Evolutionary conservation across 1,284 basidiomycete species (phyloP).

Genomic region (Megacollybia platyphylla): DNA sequence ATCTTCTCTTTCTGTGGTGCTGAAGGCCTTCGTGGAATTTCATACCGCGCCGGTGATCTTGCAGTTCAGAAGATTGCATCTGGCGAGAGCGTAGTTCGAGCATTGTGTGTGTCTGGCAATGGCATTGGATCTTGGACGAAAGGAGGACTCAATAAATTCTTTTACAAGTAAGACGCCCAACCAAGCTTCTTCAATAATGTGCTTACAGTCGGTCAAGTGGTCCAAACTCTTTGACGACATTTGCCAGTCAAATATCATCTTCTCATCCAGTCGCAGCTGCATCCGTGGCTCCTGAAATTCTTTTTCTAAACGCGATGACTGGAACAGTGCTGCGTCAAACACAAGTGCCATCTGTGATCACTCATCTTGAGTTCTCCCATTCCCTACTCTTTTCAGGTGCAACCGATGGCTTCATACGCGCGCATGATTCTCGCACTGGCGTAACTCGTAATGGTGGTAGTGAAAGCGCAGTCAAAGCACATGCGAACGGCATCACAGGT

Average conservation of each 20-base stretch:
- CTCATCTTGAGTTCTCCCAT: conserved; percentile 54
- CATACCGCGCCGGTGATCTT: conserved; percentile 58
- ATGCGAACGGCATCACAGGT: conserved; percentile 75
- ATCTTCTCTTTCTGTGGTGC: conserved; percentile 59
- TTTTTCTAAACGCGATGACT: conserved; percentile 64
- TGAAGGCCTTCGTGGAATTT: conserved; percentile 57
- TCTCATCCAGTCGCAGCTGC: conserved; percentile 52
- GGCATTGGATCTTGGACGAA: conserved; percentile 69
- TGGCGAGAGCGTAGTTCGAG: conserved; percentile 67
- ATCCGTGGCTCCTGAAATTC: conserved; percentile 49
- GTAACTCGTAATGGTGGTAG: conserved; percentile 30
- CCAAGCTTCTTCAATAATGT: conserved; percentile 5
- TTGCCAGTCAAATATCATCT: conserved; percentile 39
- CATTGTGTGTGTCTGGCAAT: conserved; percentile 39
- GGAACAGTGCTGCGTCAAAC: conserved; percentile 57
- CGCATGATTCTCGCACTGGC: conserved; percentile 73
- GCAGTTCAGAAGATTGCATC: conserved; percentile 62
- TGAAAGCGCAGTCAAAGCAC: conserved; percentile 56
- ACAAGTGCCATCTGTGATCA: conserved; percentile 41
- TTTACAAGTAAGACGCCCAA: conserved; percentile 36
- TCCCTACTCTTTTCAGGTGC: conserved; percentile 65
- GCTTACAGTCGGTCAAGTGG: conserved; percentile 17
- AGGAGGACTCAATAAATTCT: conserved; percentile 77
- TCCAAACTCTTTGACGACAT: conserved; percentile 35
- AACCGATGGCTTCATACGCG: conserved; percentile 73